Conservation (phyloP, 2,329 filamentous ascomycete genomes). For the Lecanoromycetidae sp. region DNA sequence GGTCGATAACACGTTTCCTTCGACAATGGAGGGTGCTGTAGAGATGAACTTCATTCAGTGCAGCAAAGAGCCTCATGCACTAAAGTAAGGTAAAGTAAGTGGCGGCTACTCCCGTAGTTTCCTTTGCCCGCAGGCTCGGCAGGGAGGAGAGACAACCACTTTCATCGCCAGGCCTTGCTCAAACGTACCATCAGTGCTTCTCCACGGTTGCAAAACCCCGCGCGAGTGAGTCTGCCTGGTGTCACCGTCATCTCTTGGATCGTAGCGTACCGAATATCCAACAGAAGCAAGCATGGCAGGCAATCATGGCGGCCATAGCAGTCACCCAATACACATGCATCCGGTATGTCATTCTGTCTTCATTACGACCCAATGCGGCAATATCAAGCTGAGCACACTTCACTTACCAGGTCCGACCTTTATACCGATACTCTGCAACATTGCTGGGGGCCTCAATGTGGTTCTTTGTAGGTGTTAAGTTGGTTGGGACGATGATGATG, state of each 20-base stretch:
- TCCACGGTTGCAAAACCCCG: too few species aligned
- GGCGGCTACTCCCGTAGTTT: too few species aligned
- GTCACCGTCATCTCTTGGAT: too few species aligned
- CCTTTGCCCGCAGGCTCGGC: too few species aligned
- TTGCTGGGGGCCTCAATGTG: constrained; percentile 93
- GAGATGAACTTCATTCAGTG: too few species aligned
- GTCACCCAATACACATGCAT: constrained; percentile 32
- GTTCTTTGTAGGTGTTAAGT: constrained; percentile 77
- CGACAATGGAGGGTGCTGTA: too few species aligned
- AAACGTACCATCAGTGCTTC: not conserved
- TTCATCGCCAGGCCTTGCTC: too few species aligned
- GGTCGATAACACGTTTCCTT: too few species aligned
- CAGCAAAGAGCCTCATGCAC: too few species aligned
- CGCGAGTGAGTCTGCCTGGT: not conserved
- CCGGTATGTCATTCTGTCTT: constrained; percentile 19
- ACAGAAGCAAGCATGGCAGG: constrained; percentile 4
- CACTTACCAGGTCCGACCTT: constrained; percentile 32
- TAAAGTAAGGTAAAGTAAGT: too few species aligned
- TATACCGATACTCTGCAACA: constrained; percentile 80
- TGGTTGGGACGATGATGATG: too few species aligned
- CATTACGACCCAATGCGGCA: not conserved
- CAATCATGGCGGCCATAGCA: constrained; percentile 21
- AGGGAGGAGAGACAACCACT: too few species aligned
- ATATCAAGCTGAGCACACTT: not conserved
- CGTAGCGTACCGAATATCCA: not conserved